Percentiles rank a stretch among this genome's conserved stretches.
These are phyloP conservation scores for Hanseniaspora mollemarum DNA, from an alignment of 805 yeast genomes.

Conservation along the genomic window DNA sequence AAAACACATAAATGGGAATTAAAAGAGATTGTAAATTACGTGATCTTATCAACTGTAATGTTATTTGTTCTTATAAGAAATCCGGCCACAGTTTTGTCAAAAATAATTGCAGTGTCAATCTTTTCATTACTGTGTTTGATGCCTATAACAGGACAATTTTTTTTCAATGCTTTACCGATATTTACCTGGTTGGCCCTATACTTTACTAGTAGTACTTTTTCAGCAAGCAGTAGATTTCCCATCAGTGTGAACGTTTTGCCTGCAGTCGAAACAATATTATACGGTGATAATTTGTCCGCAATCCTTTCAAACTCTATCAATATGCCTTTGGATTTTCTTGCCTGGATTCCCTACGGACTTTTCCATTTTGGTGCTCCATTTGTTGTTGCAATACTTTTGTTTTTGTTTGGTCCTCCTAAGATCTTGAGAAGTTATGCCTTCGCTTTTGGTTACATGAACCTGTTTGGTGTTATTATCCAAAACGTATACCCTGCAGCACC, in stretches of 20 bases:
- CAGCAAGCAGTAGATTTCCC: conserved; percentile 68
- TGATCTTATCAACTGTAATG: conserved; percentile 42
- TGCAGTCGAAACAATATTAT: conserved; percentile 79
- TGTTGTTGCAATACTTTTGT: conserved; percentile 64
- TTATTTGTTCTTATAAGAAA: conserved; percentile 47
- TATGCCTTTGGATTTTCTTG: conserved; percentile 61
- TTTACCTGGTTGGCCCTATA: conserved; percentile 76
- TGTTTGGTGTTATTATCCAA: conserved; percentile 74
- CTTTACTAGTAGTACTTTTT: conserved; percentile 64
- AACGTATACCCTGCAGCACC: conserved; percentile 87
- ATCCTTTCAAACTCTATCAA: conserved; percentile 64
- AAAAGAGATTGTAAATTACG: conserved; percentile 44
- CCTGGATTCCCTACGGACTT: conserved; percentile 92
- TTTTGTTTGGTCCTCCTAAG: conserved; percentile 86
- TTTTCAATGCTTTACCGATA: conserved; percentile 71
- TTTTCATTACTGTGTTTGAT: conserved; percentile 41
- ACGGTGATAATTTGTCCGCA: conserved; percentile 81
- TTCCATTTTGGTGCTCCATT: conserved; percentile 87
- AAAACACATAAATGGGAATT: conserved; percentile 34
- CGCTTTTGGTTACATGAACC: conserved; percentile 90
- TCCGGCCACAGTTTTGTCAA: conserved; percentile 41
- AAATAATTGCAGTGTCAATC: conserved; percentile 28
- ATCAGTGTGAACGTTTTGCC: conserved; percentile 81
- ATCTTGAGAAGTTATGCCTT: conserved; percentile 72
- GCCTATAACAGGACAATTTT: conserved; percentile 76